Percentiles rank a stretch among this genome's conserved stretches.
These are phyloP conservation scores for Bruguiera gymnorhiza DNA, from an alignment of 345 rosid species.

Conservation along the genomic window DNA sequence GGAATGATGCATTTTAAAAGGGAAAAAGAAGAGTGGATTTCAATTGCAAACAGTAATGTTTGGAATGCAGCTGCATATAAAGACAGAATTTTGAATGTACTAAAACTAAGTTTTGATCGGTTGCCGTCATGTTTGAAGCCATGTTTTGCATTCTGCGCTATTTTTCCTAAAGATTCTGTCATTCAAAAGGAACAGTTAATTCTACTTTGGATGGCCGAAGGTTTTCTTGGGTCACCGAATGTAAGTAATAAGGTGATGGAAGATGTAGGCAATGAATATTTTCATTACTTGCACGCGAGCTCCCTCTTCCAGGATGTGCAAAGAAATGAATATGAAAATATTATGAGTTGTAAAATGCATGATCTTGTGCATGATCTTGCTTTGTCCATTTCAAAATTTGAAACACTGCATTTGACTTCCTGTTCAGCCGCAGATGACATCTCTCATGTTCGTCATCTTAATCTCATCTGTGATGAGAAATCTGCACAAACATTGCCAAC, in stretches of 20 bases:
- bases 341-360: constrained; percentile 27
- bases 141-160: constrained; percentile 16
- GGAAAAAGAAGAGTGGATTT: constrained; percentile 1
- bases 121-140: constrained; percentile 3
- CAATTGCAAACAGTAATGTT: constrained; percentile 5
- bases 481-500: background rate
- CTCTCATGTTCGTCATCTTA: constrained; percentile 6
- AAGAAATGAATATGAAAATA: background rate
- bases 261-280: constrained; percentile 18
- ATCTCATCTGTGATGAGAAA: background rate
- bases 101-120: constrained; percentile 14
- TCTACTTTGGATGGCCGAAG: constrained; percentile 19
- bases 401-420: background rate
- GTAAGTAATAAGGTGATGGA: background rate
- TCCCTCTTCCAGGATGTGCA: constrained; percentile 27
- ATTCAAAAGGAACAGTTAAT: background rate
- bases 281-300: constrained; percentile 14
- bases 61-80: background rate
- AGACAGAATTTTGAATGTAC: background rate
- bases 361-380: constrained; percentile 33
- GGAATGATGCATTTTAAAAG: background rate
- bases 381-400: constrained; percentile 8
- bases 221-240: background rate
- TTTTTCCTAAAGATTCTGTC: background rate
- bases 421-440: background rate